These are phyloP conservation scores for Lathyrus aphaca DNA, from an alignment of 306 rosid genomes.

Conservation along the genomic window DNA sequence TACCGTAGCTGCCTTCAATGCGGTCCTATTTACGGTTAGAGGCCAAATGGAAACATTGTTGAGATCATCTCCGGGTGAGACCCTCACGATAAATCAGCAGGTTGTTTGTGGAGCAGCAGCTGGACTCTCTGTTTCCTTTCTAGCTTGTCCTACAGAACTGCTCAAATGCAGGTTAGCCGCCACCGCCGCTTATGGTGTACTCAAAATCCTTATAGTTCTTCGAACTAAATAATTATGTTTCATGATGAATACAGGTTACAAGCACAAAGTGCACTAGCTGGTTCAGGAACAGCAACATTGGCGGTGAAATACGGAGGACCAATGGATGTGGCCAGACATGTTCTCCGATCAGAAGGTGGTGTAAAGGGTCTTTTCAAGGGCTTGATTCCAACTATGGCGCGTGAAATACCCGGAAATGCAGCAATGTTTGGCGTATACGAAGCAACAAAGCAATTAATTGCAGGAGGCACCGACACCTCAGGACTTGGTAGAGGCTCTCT, in stretches of 20 bases:
- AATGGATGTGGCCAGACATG: slow-evolving; percentile 87
- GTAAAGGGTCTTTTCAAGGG: slow-evolving; percentile 87
- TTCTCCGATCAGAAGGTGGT: slow-evolving; percentile 86
- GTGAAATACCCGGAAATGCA: slow-evolving; percentile 96
- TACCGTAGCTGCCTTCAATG: slow-evolving; percentile 94
- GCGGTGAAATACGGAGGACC: slow-evolving; percentile 91
- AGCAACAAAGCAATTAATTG: slow-evolving; percentile 65
- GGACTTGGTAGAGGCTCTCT: slow-evolving; percentile 81
- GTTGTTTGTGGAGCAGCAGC: slow-evolving; percentile 87
- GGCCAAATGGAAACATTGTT: slow-evolving; percentile 83
- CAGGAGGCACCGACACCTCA: slow-evolving; percentile 86
- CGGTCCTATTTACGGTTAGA: slow-evolving; percentile 85
- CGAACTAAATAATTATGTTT: slow-evolving; percentile 13
- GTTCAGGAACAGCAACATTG: slow-evolving; percentile 53
- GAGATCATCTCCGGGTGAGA: slow-evolving; percentile 76
- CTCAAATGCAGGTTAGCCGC: slow-evolving; percentile 94
- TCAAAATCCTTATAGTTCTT: slow-evolving; percentile 15
- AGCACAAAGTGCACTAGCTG: slow-evolving; percentile 86
- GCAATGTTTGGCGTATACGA: slow-evolving; percentile 94
- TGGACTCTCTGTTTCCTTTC: slow-evolving; percentile 88
- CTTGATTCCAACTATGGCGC: slow-evolving; percentile 82
- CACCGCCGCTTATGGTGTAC: slow-evolving; percentile 38
- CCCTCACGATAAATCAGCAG: slow-evolving; percentile 78
- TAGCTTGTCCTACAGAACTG: slow-evolving; percentile 94
- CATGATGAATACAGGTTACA: slow-evolving; percentile 66